Percentiles rank a stretch among this genome's conserved stretches.
Evolutionary conservation across 2,329 filamentous ascomycete species (phyloP).

Genomic region (Aquanectria penicillioides): DNA sequence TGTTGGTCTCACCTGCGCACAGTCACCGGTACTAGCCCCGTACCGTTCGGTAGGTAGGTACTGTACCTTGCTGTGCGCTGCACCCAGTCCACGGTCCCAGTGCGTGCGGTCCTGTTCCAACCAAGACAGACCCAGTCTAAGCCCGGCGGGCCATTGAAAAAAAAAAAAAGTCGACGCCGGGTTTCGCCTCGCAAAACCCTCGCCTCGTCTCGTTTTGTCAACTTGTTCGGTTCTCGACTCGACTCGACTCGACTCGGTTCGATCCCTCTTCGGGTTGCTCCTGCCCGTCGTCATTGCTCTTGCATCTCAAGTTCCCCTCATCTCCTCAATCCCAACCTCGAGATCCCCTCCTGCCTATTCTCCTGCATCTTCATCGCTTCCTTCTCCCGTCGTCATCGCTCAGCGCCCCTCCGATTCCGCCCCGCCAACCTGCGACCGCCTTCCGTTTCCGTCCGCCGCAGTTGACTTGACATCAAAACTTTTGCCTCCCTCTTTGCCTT

Average conservation of each 20-base stretch:
- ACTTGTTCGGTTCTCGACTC: constrained; percentile 27
- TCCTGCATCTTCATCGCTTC: constrained; percentile 22
- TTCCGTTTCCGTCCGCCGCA: constrained; percentile 42
- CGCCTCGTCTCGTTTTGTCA: constrained; percentile 25
- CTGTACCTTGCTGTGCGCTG: constrained; percentile 9
- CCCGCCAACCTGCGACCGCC: constrained; percentile 36
- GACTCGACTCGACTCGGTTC: constrained; percentile 28
- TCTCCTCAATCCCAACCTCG: constrained; percentile 13
- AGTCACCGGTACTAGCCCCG: constrained; percentile 3
- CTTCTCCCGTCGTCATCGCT: constrained; percentile 23
- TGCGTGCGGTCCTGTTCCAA: constrained; percentile 30
- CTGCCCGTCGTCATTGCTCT: constrained; percentile 4
- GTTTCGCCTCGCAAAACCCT: constrained; percentile 32
- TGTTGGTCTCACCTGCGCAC: neutral
- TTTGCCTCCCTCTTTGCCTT: constrained; percentile 32
- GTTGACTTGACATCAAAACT: constrained; percentile 34
- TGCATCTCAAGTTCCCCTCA: neutral
- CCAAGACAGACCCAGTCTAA: constrained; percentile 19
- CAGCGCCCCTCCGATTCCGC: constrained; percentile 40
- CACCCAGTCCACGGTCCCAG: constrained; percentile 16
- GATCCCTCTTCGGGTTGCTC: constrained; percentile 26
- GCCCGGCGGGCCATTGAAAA: constrained; percentile 36
- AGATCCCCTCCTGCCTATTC: constrained; percentile 21
- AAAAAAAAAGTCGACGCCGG: constrained; percentile 33
- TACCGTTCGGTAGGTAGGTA: constrained; percentile 5